phyloP scores from a whole-genome alignment of 768 basidiomycete species.

The Hygrocybe punicea region DNA sequence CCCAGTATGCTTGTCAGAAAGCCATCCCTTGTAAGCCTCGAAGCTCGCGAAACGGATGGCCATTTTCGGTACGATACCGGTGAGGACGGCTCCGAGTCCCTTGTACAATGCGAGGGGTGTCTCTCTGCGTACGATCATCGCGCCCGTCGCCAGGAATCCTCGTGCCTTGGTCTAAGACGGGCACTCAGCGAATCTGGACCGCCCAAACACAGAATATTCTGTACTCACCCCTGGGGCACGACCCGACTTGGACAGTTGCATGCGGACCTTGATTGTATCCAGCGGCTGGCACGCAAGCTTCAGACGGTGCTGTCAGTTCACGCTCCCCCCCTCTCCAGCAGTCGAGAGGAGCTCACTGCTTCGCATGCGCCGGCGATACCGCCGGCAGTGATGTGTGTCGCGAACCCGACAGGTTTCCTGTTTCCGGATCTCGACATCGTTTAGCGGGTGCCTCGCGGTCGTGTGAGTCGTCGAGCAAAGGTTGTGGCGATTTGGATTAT shows the following conservation, averaged over 20 bases:
- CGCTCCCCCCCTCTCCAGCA: background rate
- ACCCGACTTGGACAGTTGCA: constrained; percentile 91
- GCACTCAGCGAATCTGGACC: background rate
- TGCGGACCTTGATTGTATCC: constrained; percentile 99
- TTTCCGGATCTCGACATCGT: constrained; percentile 53
- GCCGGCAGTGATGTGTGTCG: constrained; percentile 90
- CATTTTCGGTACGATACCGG: constrained; percentile 99
- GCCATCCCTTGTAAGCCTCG: constrained; percentile 85
- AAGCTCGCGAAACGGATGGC: constrained; percentile 98
- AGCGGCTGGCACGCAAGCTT: constrained; percentile 86
- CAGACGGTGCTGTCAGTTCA: constrained; percentile 6
- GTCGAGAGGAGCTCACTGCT: constrained; percentile 51
- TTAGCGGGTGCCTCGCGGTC: background rate
- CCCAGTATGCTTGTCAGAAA: constrained; percentile 74
- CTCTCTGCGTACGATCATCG: constrained; percentile 83
- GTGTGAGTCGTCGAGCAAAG: background rate
- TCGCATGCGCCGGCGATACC: constrained; percentile 93
- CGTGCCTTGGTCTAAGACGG: constrained; percentile 75
- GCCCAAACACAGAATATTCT: background rate
- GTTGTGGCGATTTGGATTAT: no score
- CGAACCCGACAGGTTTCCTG: constrained; percentile 79
- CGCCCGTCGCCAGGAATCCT: constrained; percentile 88
- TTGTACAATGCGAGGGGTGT: constrained; percentile 97
- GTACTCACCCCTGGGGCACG: constrained; percentile 74
- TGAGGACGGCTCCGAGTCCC: constrained; percentile 92